Evolutionary conservation across 2,329 filamentous ascomycete genomes (phyloP), one percentile per base, ranked within the genome.

Genomic region (Metarhizium brunneum): DNA sequence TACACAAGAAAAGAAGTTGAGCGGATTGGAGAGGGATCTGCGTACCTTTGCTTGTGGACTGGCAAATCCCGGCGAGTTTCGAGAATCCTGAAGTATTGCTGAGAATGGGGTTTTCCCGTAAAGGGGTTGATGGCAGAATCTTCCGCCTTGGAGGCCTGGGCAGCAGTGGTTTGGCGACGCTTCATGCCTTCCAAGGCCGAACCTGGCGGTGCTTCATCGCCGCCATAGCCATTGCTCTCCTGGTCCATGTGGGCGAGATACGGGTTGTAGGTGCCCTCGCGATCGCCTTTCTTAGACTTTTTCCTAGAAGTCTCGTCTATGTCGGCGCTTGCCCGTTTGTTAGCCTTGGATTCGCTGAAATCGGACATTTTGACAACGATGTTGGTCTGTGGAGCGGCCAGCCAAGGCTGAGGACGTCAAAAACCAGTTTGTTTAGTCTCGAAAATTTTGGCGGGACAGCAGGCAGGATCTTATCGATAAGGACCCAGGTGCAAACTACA

Each of bases 171-270:
- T 56, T 84, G 73, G 70, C 95, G 91, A 61, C 88, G 84, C 70
- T 81, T 83, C 72, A 96, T 84, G 57, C 80, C 77, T 47, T 79
- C 77, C 56, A 95, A 76, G 50, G 79, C 74, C 32, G 80, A 78
- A 53, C 72, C 68, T 13, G 48, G 18, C 6, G 56, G 42, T 42
- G 48, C 32, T 50, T 54, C 54, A 55, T 61, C 67, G 45, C 71
- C 68, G 45, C 71, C 68, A 62, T 73, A 66, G 55, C 64, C 71
- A 62, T 71, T 75, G 38, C 66, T 65, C 59, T 80, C 74, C 60
- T 86, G 79, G 72, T 92, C 85, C 83, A 88, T 87, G 73, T 99
- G 94, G 56, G 91, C 89, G 59, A 99, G 84, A 76, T 99, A 97
- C 1, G 89, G 90, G 69, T 97, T 97, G 68, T 81, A 68, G 59